Percentiles rank a stretch among this genome's conserved stretches.
Conservation (phyloP, 805 yeast genomes). For the Lachancea nothofagi region DNA sequence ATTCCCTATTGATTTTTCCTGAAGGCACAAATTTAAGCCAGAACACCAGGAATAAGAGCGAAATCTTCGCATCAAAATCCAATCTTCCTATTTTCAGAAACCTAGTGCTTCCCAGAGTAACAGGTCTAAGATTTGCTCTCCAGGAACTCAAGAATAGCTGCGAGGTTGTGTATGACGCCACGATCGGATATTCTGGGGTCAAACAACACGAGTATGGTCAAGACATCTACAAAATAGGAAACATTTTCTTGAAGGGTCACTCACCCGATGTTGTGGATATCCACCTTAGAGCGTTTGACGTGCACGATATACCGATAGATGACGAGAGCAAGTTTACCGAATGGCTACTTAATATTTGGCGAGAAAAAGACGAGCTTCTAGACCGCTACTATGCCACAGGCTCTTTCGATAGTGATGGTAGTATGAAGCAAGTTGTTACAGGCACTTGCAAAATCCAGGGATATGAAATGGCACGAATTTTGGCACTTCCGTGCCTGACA, state of each 20-base stretch:
- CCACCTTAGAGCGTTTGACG: constrained; percentile 52
- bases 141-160: constrained; percentile 48
- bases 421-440: constrained; percentile 15
- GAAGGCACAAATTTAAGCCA: constrained; percentile 87
- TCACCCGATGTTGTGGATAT: constrained; percentile 66
- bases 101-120: constrained; percentile 72
- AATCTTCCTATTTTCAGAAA: constrained; percentile 49
- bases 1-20: constrained; percentile 76
- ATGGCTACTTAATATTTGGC: constrained; percentile 77
- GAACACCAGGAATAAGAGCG: constrained; percentile 55
- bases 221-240: constrained; percentile 58
- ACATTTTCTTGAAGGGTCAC: constrained; percentile 60
- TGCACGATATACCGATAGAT: constrained; percentile 62
- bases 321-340: constrained; percentile 53
- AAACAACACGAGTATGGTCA: constrained; percentile 65
- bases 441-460: constrained; percentile 22
- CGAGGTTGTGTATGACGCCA: constrained; percentile 67
- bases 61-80: constrained; percentile 49
- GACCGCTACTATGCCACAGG: constrained; percentile 55
- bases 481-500: constrained; percentile 17
- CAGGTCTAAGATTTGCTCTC: constrained; percentile 71
- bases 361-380: constrained; percentile 68
- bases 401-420: constrained; percentile 35
- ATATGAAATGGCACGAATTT: constrained; percentile 16
- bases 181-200: constrained; percentile 78